Evolutionary conservation across 225 moss, liverwort and hornwort species (phyloP).

Genomic region (Ulota crispa): DNA sequence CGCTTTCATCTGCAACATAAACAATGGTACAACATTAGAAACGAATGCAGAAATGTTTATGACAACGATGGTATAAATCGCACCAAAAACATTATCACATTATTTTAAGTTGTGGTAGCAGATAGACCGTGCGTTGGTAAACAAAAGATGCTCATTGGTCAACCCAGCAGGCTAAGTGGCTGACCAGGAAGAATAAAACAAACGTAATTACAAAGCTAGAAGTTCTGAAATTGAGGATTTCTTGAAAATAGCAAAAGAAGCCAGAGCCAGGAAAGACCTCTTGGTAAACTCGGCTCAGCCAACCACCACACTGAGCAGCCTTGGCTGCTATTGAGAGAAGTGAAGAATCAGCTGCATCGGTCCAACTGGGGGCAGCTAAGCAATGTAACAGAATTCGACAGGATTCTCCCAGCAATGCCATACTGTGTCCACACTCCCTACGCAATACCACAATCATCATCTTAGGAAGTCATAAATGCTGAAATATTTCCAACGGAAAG

Average conservation of each 20-base stretch:
- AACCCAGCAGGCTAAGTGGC: neutral
- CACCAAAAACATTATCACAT: neutral
- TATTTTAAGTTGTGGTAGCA: neutral
- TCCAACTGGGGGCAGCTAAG: constrained; percentile 66
- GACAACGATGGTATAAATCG: neutral
- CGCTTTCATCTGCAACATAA: constrained; percentile 73
- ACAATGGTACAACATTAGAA: neutral
- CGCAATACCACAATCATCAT: constrained; percentile 19
- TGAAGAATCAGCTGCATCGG: constrained; percentile 35
- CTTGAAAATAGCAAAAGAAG: constrained; percentile 5
- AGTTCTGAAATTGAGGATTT: neutral
- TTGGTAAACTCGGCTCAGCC: constrained; percentile 93
- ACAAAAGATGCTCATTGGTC: constrained; percentile 6
- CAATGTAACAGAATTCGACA: constrained; percentile 72
- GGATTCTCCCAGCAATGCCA: constrained; percentile 88
- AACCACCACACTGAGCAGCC: constrained; percentile 73
- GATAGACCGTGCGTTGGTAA: neutral
- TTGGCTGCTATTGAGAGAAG: constrained; percentile 37
- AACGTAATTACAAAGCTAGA: neutral
- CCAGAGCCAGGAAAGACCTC: constrained; percentile 50
- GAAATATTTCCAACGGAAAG: neutral
- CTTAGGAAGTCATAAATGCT: constrained; percentile 4
- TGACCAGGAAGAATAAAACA: neutral
- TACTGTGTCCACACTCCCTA: constrained; percentile 91
- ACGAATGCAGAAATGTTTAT: neutral